phyloP scores from a whole-genome alignment of 768 basidiomycete genomes.

The Mycena alexandri region DNA sequence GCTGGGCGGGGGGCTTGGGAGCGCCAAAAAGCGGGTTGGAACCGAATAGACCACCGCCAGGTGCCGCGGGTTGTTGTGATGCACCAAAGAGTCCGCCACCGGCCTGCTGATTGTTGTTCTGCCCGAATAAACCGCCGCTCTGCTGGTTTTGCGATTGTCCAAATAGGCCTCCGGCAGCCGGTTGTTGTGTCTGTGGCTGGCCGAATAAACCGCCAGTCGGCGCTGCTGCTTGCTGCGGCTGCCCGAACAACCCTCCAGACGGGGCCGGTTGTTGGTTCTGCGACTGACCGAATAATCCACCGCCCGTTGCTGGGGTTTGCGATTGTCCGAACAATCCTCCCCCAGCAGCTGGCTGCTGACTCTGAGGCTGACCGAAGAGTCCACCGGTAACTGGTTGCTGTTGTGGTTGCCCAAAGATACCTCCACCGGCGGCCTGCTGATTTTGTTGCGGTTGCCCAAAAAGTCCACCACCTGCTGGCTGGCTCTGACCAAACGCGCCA shows the following conservation, averaged over 20 bases:
- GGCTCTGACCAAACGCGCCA: constrained; percentile 20
- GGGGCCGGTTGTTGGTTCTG: constrained; percentile 45
- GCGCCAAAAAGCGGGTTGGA: constrained; percentile 28
- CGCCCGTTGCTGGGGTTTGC: constrained; percentile 30
- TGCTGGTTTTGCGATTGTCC: constrained; percentile 50
- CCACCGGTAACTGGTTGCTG: too few relatives aligned
- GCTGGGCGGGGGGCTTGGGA: constrained; percentile 31
- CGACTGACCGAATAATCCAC: constrained; percentile 42
- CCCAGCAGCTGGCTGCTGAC: constrained; percentile 7
- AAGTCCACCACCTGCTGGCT: constrained; percentile 37
- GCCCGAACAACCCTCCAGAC: constrained; percentile 38
- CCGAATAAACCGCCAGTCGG: constrained; percentile 49
- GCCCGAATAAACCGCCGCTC: constrained; percentile 20
- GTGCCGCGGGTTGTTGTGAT: constrained; percentile 28
- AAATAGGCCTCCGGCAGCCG: constrained; percentile 39
- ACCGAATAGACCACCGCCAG: constrained; percentile 24
- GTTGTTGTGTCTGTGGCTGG: constrained; percentile 48
- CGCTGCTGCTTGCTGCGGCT: constrained; percentile 35
- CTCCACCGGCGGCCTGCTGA: constrained; percentile 49
- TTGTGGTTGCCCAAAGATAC: constrained; percentile 51
- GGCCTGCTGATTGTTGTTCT: constrained; percentile 32
- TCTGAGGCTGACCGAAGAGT: constrained; percentile 32
- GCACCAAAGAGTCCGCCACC: constrained; percentile 46
- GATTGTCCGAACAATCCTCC: constrained; percentile 34
- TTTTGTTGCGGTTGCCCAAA: constrained; percentile 45